Base-by-base conservation (phyloP, 2,329 filamentous ascomycete genomes). In the Aureobasidium melanogenum region DNA sequence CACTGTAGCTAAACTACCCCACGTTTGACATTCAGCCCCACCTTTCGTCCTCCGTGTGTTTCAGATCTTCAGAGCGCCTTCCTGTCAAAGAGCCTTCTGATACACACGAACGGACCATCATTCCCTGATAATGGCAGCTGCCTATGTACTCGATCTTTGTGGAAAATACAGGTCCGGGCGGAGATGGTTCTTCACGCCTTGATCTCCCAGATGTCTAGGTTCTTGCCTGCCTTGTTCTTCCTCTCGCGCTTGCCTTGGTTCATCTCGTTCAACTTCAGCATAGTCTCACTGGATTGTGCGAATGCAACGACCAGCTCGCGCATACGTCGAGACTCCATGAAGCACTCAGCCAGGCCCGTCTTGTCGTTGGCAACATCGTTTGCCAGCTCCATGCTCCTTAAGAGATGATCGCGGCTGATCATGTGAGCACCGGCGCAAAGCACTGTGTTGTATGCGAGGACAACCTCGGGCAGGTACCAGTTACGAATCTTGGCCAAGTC, bases 381-480 rank as follows among this genome's bases (percentile, higher is more conserved):
- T 1, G 91, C 87, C 17, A 99, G 79, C 63, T 96, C 89, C 88
- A 99, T 93, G 68, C 87, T 89, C 70, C 93, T 86, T 28, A 94
- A 81, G 19, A 96, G 80, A 66, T 88, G 83, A 62, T 93, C 89
- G 46, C 91, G 85, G 48, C 85, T 87, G 46, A 95, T 77, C 52
- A 84, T 81, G 50, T 85, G 86, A 3, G 90, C 91, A 0, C 88
- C 88, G 69, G 88, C 88, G 71, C 95, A 88, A 54, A 97, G 78
- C 1, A 88, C 86, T 68, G 84, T 87, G 70, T 94, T 84, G 72
- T 94, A 97, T 2, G 88, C 89, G 54, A 99, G 81, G 44, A 96
- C 79, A 19, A 89, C 83, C 71, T 97, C 91, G 1, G 94, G 92
- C 3, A 99, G 80, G 73, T 96, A 97, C 0, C 84, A 83, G 60